Percentiles rank a stretch among this genome's conserved stretches.
phyloP scores from a whole-genome alignment of 306 rosid species.

The Alnus glutinosa region DNA sequence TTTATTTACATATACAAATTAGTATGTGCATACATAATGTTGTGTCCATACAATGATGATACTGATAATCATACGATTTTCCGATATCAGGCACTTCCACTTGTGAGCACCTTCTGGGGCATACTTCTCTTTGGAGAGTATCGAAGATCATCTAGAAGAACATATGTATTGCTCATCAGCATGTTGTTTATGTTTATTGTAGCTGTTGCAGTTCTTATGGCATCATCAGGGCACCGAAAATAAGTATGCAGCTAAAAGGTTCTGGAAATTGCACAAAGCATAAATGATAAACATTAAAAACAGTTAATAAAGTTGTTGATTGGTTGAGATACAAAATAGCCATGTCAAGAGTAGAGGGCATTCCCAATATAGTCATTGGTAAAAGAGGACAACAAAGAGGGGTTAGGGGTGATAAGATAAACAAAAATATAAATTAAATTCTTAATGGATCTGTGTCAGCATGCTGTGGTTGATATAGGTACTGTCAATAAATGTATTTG shows the following conservation, averaged over 20 bases:
- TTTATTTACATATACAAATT: neutral
- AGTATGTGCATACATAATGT: neutral
- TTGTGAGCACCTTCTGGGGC: conserved; percentile 94
- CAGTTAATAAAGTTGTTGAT: neutral
- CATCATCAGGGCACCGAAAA: conserved; percentile 79
- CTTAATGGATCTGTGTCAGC: neutral
- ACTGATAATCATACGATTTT: neutral
- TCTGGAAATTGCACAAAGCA: neutral
- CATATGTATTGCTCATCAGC: conserved; percentile 53
- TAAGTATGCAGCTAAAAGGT: conserved; percentile 21
- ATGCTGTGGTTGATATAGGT: neutral
- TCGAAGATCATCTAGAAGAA: conserved; percentile 72
- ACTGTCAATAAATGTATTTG: neutral
- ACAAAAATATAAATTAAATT: neutral
- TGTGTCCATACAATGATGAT: neutral
- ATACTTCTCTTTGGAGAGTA: conserved; percentile 75
- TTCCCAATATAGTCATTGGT: neutral
- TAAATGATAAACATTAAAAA: neutral
- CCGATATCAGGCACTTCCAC: conserved; percentile 79
- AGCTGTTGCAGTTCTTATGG: conserved; percentile 76
- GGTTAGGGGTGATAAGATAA: neutral
- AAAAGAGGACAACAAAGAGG: neutral
- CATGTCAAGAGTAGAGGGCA: neutral
- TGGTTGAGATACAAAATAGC: neutral
- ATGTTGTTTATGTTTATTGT: conserved; percentile 79